phyloP scores from a whole-genome alignment of 441 rosid genomes.

The Jatropha podagrica region DNA sequence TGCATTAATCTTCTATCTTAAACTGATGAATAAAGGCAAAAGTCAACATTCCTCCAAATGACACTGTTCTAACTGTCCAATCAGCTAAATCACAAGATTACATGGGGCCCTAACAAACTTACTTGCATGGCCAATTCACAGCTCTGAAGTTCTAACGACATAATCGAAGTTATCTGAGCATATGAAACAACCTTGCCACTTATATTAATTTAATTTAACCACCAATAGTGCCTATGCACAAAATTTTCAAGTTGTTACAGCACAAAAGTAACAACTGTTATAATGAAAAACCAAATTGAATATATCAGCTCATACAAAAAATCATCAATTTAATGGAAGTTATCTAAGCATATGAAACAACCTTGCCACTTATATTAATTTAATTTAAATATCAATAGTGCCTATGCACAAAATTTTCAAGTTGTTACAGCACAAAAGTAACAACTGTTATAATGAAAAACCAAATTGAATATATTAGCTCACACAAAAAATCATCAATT shows the following conservation, averaged over 20 bases:
- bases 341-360: neutral
- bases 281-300: neutral
- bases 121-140: neutral
- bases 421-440: neutral
- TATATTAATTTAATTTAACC: neutral
- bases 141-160: neutral
- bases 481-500: conserved; percentile 9
- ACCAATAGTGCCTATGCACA: neutral
- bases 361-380: neutral
- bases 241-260: neutral
- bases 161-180: neutral
- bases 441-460: neutral
- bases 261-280: neutral
- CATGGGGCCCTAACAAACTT: neutral
- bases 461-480: neutral
- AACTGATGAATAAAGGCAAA: neutral
- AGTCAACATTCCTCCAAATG: too few relatives aligned
- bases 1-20: neutral
- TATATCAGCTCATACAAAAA: conserved; percentile 5
- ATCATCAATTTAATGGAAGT: conserved; percentile 22
- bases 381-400: neutral
- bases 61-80: conserved; percentile 6
- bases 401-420: neutral
- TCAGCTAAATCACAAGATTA: neutral
- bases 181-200: neutral